Conservation (phyloP, 768 basidiomycete genomes). For the Lentinula sp. region DNA sequence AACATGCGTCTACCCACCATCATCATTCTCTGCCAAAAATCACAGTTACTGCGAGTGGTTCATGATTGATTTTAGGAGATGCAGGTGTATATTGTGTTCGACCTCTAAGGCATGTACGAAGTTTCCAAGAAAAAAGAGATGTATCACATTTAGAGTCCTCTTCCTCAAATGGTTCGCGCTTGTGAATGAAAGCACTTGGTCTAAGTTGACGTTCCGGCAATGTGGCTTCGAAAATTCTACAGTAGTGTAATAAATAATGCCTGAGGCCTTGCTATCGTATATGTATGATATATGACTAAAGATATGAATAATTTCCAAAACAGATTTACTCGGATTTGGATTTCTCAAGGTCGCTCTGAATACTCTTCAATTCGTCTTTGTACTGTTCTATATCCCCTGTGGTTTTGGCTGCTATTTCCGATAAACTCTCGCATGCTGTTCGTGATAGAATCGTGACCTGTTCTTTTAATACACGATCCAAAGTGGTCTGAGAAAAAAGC, state of each 20-base stretch:
- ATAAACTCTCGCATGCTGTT: conserved; percentile 5
- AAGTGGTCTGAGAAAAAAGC: neutral
- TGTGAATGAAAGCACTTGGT: no score
- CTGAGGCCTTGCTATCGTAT: no score
- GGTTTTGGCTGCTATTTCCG: neutral
- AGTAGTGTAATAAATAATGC: no score
- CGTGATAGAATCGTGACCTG: neutral
- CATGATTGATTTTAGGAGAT: neutral
- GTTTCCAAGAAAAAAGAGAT: neutral
- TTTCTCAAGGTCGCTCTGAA: neutral
- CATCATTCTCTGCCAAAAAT: neutral
- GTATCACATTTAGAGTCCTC: neutral
- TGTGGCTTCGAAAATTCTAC: no score
- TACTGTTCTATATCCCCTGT: neutral
- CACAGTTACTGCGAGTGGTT: neutral
- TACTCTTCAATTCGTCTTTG: neutral
- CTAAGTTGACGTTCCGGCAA: no score
- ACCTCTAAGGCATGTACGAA: neutral
- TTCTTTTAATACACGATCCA: neutral
- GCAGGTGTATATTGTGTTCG: neutral
- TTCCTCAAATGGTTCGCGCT: neutral
- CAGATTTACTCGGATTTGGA: neutral
- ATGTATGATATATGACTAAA: neutral
- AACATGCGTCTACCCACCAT: neutral
- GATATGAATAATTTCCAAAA: neutral